Evolutionary conservation across 192 early-diverging fungal species (phyloP).

Genomic region (Gamsiella multidivaricata): DNA sequence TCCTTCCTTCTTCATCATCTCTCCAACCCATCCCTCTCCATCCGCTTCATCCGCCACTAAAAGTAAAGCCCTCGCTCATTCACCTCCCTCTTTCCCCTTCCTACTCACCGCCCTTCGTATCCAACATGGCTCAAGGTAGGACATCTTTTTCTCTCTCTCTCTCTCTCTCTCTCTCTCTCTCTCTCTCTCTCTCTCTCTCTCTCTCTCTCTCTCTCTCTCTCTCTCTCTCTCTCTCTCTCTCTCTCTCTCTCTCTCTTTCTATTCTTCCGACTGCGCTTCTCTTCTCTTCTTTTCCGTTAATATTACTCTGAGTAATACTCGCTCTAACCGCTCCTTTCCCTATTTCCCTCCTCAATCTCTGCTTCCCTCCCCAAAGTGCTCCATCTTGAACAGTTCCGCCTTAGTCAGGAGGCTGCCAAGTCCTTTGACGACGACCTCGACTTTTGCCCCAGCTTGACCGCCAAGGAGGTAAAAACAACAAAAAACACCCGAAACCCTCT

Average conservation of each 20-base stretch:
- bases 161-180: neutral
- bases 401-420: conserved; percentile 61
- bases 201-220: neutral
- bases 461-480: conserved; percentile 57
- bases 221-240: neutral
- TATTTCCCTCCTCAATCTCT: neutral
- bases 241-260: neutral
- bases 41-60: neutral
- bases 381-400: conserved; percentile 58
- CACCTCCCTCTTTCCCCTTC: conserved; percentile 2
- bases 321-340: neutral
- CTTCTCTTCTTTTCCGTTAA: neutral
- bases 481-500: neutral
- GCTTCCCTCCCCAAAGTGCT: conserved; percentile 4
- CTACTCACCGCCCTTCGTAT: neutral
- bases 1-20: neutral
- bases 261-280: neutral
- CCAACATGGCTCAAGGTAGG: conserved; percentile 14
- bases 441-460: conserved; percentile 66
- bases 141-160: neutral
- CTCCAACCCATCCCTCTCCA: neutral
- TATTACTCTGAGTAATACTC: neutral
- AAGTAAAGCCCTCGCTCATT: neutral
- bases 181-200: neutral
- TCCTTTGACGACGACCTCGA: conserved; percentile 69